These are phyloP conservation scores for Hsuehochloa calcarea DNA, from an alignment of 176 grass and related monocot genomes.

Conservation along the genomic window DNA sequence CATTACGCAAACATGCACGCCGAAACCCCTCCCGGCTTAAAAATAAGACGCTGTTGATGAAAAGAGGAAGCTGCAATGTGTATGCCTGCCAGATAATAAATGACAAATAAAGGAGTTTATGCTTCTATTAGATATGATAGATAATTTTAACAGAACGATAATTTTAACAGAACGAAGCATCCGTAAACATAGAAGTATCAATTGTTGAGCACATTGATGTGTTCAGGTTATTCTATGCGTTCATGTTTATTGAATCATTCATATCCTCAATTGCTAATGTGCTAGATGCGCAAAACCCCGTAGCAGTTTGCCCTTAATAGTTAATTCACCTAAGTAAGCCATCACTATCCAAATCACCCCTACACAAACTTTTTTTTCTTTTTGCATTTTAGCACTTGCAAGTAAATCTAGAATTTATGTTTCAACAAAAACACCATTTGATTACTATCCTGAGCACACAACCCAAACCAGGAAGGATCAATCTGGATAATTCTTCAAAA, in stretches of 20 bases:
- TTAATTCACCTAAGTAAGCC: slow-evolving; percentile 1
- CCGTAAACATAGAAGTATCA: neutral
- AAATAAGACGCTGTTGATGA: slow-evolving; percentile 87
- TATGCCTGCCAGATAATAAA: slow-evolving; percentile 68
- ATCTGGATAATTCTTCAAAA: neutral
- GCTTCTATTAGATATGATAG: neutral
- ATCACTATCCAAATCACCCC: neutral
- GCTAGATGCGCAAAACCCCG: neutral
- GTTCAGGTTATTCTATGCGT: neutral
- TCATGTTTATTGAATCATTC: slow-evolving; percentile 9
- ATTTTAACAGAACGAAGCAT: slow-evolving; percentile 7
- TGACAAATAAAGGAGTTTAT: neutral
- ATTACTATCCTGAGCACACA: neutral
- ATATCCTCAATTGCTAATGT: neutral
- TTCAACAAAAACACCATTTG: neutral
- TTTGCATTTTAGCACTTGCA: neutral
- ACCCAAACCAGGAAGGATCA: neutral
- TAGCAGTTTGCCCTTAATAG: neutral
- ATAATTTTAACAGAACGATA: neutral
- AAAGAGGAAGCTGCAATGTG: slow-evolving; percentile 90
- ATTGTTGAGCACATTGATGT: slow-evolving; percentile 1
- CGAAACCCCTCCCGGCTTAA: slow-evolving; percentile 96
- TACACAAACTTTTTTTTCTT: neutral
- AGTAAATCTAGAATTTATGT: neutral
- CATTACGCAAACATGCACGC: slow-evolving; percentile 86